These are phyloP conservation scores for Tolypocladium guangdongense DNA, from an alignment of 2,329 filamentous ascomycete genomes.

Conservation along the genomic window DNA sequence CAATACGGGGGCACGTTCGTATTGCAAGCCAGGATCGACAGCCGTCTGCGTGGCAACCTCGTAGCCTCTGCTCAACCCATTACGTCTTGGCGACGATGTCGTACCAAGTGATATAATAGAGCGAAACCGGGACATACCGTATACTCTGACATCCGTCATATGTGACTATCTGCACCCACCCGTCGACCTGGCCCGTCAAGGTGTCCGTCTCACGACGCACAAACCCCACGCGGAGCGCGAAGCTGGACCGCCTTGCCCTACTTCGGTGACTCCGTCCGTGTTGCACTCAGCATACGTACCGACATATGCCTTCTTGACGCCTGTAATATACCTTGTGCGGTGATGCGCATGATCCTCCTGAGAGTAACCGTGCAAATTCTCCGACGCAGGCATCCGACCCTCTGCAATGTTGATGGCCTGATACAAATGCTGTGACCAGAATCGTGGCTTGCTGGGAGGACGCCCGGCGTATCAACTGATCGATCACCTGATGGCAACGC, in stretches of 20 bases:
- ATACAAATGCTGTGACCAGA: not conserved
- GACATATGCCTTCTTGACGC: not conserved
- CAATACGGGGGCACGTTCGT: not conserved
- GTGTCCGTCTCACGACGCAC: not conserved
- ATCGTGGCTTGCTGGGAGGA: not conserved
- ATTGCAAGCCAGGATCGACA: not conserved
- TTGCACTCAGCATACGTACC: not conserved
- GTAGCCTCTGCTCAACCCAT: not conserved
- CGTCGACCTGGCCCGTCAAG: not conserved
- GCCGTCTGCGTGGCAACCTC: not conserved
- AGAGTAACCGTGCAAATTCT: not conserved
- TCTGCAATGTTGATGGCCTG: not conserved
- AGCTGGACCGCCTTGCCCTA: not conserved
- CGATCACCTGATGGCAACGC: not conserved
- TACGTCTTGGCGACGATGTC: not conserved
- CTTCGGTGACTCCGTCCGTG: not conserved
- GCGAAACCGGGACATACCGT: not conserved
- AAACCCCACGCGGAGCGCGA: not conserved
- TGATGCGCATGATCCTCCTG: not conserved
- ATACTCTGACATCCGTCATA: not conserved
- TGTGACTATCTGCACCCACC: not conserved
- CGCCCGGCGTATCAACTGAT: not conserved
- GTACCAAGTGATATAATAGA: not conserved
- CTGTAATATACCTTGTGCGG: not conserved
- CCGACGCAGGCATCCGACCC: not conserved